These are phyloP conservation scores for Camellia japonica DNA, from an alignment of 148 eudicot species.

Conservation along the genomic window DNA sequence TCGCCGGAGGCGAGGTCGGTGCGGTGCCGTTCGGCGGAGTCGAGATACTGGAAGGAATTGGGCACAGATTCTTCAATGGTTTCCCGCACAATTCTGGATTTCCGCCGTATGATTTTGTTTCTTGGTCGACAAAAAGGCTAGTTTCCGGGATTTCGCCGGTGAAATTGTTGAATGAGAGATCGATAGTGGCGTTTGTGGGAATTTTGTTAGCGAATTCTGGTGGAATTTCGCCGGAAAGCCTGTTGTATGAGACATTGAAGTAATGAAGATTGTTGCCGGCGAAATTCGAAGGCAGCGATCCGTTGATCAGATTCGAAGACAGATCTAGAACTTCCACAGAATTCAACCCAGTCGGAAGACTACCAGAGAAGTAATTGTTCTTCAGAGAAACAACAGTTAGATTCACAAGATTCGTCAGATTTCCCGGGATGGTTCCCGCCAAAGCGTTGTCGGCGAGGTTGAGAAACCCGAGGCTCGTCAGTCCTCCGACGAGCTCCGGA, in stretches of 20 bases:
- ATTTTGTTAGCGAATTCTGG: conserved; percentile 43
- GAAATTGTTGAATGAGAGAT: conserved; percentile 71
- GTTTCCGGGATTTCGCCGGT: conserved; percentile 68
- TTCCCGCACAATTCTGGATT: conserved; percentile 65
- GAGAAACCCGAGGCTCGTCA: conserved; percentile 39
- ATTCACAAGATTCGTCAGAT: conserved; percentile 40
- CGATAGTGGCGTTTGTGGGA: conserved; percentile 59
- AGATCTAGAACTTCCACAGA: conserved; percentile 54
- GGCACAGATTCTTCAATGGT: conserved; percentile 49
- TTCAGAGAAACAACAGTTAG: conserved; percentile 45
- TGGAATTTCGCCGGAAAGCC: conserved; percentile 66
- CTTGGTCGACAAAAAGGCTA: conserved; percentile 43
- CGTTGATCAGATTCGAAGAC: conserved; percentile 64
- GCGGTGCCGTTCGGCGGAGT: conserved; percentile 25
- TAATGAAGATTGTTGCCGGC: conserved; percentile 39
- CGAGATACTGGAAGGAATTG: conserved; percentile 32
- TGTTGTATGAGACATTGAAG: conserved; percentile 62
- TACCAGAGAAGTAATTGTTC: conserved; percentile 60
- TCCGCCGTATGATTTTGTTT: conserved; percentile 46
- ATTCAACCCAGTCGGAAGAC: conserved; percentile 48
- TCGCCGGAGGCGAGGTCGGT: conserved; percentile 60
- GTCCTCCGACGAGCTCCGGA: conserved; percentile 43
- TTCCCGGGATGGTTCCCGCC: conserved; percentile 55
- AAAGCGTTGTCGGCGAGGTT: conserved; percentile 67
- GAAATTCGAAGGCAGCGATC: conserved; percentile 60